These are phyloP conservation scores for Pseudogymnoascus sp. DNA, from an alignment of 2,329 filamentous ascomycete species.

Conservation along the genomic window DNA sequence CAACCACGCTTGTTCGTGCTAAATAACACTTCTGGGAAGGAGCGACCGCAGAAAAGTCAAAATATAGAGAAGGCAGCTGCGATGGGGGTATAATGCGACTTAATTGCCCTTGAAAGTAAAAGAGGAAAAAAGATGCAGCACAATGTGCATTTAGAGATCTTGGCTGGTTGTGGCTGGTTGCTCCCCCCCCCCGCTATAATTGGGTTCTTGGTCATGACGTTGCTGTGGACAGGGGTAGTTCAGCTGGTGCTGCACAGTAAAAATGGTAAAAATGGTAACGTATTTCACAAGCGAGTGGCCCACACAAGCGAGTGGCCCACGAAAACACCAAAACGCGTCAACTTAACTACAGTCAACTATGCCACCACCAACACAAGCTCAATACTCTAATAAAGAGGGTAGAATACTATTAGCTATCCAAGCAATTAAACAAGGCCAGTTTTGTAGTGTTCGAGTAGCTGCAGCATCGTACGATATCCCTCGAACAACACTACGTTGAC, in stretches of 20 bases:
- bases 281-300: too few species aligned
- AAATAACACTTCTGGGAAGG: neutral
- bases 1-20: neutral
- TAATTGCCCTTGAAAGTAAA: neutral
- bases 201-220: slow-evolving; percentile 4
- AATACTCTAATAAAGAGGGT: too few species aligned
- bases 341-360: too few species aligned
- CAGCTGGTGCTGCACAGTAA: neutral
- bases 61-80: neutral
- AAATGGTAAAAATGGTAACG: neutral
- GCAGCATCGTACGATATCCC: too few species aligned
- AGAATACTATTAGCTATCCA: too few species aligned
- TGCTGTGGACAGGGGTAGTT: neutral
- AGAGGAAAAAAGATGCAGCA: neutral
- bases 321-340: too few species aligned
- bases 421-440: too few species aligned
- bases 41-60: neutral
- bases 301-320: too few species aligned
- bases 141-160: neutral
- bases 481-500: too few species aligned
- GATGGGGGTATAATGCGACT: neutral
- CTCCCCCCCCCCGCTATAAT: neutral
- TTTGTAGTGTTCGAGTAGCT: too few species aligned
- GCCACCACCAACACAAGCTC: too few species aligned
- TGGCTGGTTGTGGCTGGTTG: neutral